Base-by-base conservation (phyloP, 2,329 filamentous ascomycete species). In the Trichoderma cornu-damae region DNA sequence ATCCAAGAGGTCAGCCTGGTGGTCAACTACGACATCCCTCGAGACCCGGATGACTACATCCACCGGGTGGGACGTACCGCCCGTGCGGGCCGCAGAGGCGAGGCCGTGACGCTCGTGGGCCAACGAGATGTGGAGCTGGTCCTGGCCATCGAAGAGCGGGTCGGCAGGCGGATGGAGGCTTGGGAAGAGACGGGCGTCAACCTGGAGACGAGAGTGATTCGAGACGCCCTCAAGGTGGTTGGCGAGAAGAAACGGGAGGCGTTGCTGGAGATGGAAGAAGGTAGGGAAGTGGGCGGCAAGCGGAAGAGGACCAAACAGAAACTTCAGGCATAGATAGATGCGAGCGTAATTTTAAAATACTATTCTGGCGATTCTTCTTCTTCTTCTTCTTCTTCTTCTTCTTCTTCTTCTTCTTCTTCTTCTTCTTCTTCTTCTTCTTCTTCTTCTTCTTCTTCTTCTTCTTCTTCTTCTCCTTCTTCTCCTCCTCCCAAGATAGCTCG, bases 41-140 rank as follows among this genome's bases (percentile, higher is more conserved):
- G 93, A n/a, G 90, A 96, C 68, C 90, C 93, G 3, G 92, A 96
- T 70, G 93, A 96, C 73, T 99, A 99, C 71, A 94, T 99, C 63
- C 94, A 99, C 75, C 85, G 94, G 11, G 93, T 96, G 50, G 94
- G 94, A 70, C 87, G 94, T 73, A 99, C 94, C 11, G 94, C 94
- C 3, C 86, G 94, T 81, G 94, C 94, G 0, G 94, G 94, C 0
- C 83, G 91, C 43, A 80, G 79, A 53, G 94, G 94, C 66, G 87
- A 91, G 62, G 85, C 88, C 4, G 84, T 96, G 14, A 96, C 90
- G 2, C 83, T 99, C 65, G 87, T 99, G 2, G 93, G 94, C 2
- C 93, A 97, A 78, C 81, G 93, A 58, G 94, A 99, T 71, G 91
- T 97, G 1, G 85, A 92, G 66, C 79, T 97, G 6, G 83, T 97